Conservation (phyloP, 768 basidiomycete genomes). For the Pseudohyphozyma bogoriensis region DNA sequence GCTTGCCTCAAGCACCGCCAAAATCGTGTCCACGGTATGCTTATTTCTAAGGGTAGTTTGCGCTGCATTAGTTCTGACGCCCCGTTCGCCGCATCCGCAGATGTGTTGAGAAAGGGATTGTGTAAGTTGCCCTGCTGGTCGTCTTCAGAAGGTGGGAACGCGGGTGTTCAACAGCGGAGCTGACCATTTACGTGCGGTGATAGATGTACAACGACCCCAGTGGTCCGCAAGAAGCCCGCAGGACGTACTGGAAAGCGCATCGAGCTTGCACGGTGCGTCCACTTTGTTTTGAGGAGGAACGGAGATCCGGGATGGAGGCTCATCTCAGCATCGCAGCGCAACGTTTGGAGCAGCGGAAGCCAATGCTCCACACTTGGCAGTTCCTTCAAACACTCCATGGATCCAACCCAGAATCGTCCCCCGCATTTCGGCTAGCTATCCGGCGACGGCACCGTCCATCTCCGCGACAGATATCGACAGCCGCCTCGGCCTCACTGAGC, state of each 20-base stretch:
- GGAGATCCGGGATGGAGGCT: background rate
- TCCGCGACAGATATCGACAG: background rate
- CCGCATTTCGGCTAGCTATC: background rate
- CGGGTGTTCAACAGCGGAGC: background rate
- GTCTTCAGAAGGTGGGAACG: background rate
- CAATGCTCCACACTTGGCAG: conserved; percentile 5
- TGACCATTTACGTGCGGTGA: background rate
- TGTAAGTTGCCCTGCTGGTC: conserved; percentile 3
- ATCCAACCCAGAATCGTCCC: background rate
- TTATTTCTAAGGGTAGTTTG: too few species aligned
- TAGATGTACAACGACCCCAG: conserved; percentile 24
- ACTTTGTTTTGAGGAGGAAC: too few species aligned
- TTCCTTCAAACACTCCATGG: conserved; percentile 23
- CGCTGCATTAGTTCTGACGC: too few species aligned
- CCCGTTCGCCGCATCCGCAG: too few species aligned
- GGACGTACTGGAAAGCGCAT: conserved; percentile 22
- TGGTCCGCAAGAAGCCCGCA: conserved; percentile 16
- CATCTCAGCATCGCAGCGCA: background rate
- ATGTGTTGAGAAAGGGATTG: conserved; percentile 26
- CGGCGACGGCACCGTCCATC: background rate
- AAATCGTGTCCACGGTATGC: conserved; percentile 15
- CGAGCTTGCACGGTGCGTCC: conserved; percentile 22
- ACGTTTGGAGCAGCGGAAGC: conserved; percentile 24
- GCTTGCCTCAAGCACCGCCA: conserved; percentile 16
- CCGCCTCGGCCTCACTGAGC: background rate